A percentile compares a stretch with the other conserved stretches of the same genome.
Evolutionary conservation across 805 yeast species (phyloP).

Genomic region (Metschnikowia lunata): DNA sequence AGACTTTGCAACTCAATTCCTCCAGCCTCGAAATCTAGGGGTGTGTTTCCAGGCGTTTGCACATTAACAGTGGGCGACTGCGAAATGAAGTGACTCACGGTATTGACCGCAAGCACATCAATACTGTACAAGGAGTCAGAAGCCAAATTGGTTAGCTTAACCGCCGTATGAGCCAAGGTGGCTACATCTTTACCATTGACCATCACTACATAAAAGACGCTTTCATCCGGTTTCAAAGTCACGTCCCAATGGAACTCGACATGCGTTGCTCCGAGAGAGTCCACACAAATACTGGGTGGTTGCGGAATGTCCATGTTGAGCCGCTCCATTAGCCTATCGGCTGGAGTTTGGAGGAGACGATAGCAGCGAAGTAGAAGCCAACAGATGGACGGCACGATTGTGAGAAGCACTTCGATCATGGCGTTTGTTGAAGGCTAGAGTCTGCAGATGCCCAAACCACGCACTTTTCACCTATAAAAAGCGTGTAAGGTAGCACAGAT

Average conservation of each 20-base stretch:
- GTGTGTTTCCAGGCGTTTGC: constrained; percentile 18
- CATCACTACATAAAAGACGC: constrained; percentile 29
- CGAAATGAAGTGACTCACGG: constrained; percentile 31
- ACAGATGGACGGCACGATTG: constrained; percentile 30
- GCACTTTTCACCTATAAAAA: too few relatives aligned
- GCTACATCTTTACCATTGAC: constrained; percentile 36
- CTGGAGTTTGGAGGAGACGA: constrained; percentile 39
- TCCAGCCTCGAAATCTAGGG: neutral
- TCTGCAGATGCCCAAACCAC: too few relatives aligned
- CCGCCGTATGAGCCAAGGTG: constrained; percentile 31
- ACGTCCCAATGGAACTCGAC: constrained; percentile 49
- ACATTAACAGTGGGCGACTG: constrained; percentile 31
- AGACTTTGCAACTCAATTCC: neutral
- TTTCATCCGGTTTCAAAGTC: constrained; percentile 19
- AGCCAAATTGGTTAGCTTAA: constrained; percentile 29
- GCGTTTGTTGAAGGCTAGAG: neutral
- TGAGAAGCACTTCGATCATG: constrained; percentile 33
- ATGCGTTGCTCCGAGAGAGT: constrained; percentile 42
- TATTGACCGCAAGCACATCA: constrained; percentile 35
- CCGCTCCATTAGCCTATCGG: constrained; percentile 42
- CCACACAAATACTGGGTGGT: constrained; percentile 52
- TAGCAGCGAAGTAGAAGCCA: constrained; percentile 41
- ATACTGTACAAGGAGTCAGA: constrained; percentile 29
- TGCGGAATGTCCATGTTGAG: constrained; percentile 53
- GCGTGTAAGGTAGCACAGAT: too few relatives aligned